phyloP scores from a whole-genome alignment of 1,284 basidiomycete genomes.

The Coniferiporia weirii region DNA sequence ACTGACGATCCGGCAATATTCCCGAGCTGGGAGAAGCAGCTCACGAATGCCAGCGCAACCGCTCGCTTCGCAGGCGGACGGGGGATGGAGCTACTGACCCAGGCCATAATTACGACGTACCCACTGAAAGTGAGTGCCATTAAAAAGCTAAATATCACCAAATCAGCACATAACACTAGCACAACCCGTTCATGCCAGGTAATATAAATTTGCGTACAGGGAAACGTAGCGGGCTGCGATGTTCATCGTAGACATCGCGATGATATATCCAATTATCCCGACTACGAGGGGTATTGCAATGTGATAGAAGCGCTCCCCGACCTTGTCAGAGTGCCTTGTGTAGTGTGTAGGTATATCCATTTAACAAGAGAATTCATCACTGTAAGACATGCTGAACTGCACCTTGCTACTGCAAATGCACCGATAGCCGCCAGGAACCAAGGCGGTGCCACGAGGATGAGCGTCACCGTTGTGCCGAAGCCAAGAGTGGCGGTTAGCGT shows the following conservation, averaged over 20 bases:
- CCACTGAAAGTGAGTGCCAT: constrained; percentile 32
- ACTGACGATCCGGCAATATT: constrained; percentile 30
- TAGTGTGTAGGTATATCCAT: neutral
- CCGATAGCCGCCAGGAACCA: constrained; percentile 15
- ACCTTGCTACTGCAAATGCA: constrained; percentile 18
- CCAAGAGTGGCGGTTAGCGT: constrained; percentile 25
- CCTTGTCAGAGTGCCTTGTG: constrained; percentile 30
- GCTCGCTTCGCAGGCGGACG: constrained; percentile 36
- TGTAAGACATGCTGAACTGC: neutral
- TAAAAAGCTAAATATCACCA: constrained; percentile 23
- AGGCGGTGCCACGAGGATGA: constrained; percentile 25
- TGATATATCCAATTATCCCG: constrained; percentile 37
- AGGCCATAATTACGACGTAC: constrained; percentile 33
- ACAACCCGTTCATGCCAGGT: neutral
- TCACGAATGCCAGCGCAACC: constrained; percentile 35
- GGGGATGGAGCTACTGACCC: constrained; percentile 33
- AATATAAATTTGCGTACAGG: constrained; percentile 24
- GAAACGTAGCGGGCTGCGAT: constrained; percentile 35
- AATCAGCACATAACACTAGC: neutral
- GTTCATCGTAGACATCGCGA: constrained; percentile 37
- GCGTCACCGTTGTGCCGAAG: constrained; percentile 23
- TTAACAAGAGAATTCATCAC: neutral
- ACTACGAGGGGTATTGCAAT: constrained; percentile 32
- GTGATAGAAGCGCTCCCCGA: constrained; percentile 36
- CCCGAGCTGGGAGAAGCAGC: constrained; percentile 28